These are phyloP conservation scores for Arctium minus DNA, from an alignment of 129 eudicot genomes.

Conservation along the genomic window DNA sequence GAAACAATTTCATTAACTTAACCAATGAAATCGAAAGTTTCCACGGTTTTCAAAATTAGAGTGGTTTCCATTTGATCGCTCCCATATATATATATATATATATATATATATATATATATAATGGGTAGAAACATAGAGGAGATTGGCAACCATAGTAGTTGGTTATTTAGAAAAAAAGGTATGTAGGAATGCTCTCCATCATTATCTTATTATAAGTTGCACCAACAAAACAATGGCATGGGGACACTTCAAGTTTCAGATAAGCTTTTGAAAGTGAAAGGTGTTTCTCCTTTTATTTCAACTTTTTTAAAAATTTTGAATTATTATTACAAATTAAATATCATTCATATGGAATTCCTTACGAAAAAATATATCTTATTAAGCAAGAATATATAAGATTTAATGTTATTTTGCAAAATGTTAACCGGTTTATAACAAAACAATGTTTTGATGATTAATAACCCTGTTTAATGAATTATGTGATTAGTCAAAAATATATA, in stretches of 20 bases:
- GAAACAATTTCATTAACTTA: too few species aligned
- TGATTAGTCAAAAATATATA: too few species aligned
- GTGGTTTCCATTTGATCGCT: too few species aligned
- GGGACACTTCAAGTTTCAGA: conserved; percentile 8
- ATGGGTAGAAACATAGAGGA: neutral
- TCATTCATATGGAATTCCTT: neutral
- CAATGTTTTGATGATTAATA: neutral
- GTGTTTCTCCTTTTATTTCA: neutral
- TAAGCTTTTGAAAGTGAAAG: conserved; percentile 25
- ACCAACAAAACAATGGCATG: conserved; percentile 17
- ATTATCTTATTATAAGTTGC: conserved; percentile 10
- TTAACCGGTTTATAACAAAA: neutral
- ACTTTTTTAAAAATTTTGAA: neutral
- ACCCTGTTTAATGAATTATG: neutral
- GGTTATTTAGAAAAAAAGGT: neutral
- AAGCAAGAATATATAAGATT: neutral
- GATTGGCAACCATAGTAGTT: neutral
- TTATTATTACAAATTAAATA: too few species aligned
- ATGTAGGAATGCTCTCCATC: conserved; percentile 4
- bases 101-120: too few species aligned
- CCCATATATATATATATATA: too few species aligned
- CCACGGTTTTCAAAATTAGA: too few species aligned
- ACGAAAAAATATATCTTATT: neutral
- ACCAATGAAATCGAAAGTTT: too few species aligned
- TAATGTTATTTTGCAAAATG: too few species aligned